These are phyloP conservation scores for Cercospora nicotianae DNA, from an alignment of 2,329 filamentous ascomycete species.

Conservation along the genomic window DNA sequence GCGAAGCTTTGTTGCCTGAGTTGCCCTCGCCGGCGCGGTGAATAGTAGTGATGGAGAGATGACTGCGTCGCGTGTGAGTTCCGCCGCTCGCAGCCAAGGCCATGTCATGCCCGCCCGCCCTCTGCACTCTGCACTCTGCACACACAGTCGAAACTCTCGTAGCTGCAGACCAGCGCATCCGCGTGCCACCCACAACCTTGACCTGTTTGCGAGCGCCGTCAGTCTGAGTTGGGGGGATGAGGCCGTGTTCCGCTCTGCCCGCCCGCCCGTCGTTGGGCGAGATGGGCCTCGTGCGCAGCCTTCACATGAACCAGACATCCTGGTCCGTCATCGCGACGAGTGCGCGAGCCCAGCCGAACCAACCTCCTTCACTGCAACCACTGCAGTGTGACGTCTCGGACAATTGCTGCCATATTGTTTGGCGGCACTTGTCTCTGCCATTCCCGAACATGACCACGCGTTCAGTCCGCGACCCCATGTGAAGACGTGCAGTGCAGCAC, in stretches of 20 bases:
- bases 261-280: not conserved
- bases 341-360: not conserved
- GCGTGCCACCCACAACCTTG: constrained; percentile 10
- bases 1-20: not conserved
- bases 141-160: not conserved
- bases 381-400: constrained; percentile 7
- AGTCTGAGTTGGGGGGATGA: not conserved
- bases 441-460: not conserved
- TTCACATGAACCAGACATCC: constrained; percentile 5
- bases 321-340: not conserved
- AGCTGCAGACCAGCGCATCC: constrained; percentile 7
- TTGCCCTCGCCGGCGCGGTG: not conserved
- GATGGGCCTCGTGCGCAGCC: constrained; percentile 2
- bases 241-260: not conserved
- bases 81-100: constrained; percentile 2
- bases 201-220: not conserved
- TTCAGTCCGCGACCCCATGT: not conserved
- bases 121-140: not conserved
- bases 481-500: not conserved
- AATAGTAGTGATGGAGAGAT: not conserved
- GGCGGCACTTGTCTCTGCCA: not conserved
- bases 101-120: not conserved
- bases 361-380: not conserved
- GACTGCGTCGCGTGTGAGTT: not conserved
- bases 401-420: constrained; percentile 10